phyloP scores from a whole-genome alignment of 2,329 filamentous ascomycete genomes.

The Pezicula neosporulosa region DNA sequence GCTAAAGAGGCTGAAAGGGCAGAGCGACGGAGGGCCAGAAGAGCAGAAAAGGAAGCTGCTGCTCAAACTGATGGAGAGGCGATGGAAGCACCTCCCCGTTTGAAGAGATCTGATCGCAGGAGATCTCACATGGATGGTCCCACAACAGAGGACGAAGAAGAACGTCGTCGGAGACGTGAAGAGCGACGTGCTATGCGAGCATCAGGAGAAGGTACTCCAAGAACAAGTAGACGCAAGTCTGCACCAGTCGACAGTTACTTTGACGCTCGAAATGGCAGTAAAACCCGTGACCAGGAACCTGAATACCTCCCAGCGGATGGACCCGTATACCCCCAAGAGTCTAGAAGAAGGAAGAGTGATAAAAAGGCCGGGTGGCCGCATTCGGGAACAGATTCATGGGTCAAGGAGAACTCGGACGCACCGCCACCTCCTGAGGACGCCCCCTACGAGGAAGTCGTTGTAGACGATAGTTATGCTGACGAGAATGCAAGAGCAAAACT shows the following conservation, averaged over 20 bases:
- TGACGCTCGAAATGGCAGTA: constrained; percentile 38
- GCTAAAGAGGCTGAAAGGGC: constrained; percentile 40
- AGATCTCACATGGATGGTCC: constrained; percentile 40
- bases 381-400: constrained; percentile 63
- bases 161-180: constrained; percentile 51
- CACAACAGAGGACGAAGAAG: constrained; percentile 46
- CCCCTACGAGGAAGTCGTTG: constrained; percentile 20
- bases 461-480: constrained; percentile 19
- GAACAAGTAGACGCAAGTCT: constrained; percentile 36
- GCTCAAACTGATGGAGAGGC: constrained; percentile 41
- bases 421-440: constrained; percentile 49
- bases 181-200: constrained; percentile 44
- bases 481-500: constrained; percentile 20
- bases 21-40: constrained; percentile 45
- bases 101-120: constrained; percentile 42
- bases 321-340: constrained; percentile 19
- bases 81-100: constrained; percentile 41
- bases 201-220: constrained; percentile 15
- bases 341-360: constrained; percentile 18
- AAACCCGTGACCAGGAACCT: constrained; percentile 30
- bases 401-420: constrained; percentile 61
- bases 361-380: constrained; percentile 51
- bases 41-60: constrained; percentile 43
- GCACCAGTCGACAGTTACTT: constrained; percentile 42
- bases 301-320: constrained; percentile 24